phyloP scores from a whole-genome alignment of 305 asterid species.

The Solanum hybrid region DNA sequence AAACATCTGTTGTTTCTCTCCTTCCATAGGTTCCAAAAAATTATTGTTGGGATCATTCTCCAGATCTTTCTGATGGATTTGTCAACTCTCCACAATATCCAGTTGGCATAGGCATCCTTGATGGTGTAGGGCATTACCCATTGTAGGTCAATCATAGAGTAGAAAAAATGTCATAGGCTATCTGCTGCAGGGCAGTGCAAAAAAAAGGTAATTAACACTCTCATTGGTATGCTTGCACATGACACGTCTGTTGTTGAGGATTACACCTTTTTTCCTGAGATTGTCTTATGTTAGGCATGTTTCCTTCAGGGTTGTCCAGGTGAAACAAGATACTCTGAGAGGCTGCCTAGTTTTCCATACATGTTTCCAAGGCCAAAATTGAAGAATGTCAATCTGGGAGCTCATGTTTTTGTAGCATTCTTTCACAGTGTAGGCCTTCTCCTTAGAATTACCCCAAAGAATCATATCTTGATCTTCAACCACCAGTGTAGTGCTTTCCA shows the following conservation, averaged over 20 bases:
- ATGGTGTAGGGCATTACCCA: no score
- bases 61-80: no score
- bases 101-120: no score
- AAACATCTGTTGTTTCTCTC: no score
- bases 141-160: background rate
- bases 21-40: no score
- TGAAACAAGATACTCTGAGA: background rate
- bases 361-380: background rate
- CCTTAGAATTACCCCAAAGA: background rate
- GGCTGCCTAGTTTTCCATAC: background rate
- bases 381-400: background rate
- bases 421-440: background rate
- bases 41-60: no score
- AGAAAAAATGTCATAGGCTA: background rate
- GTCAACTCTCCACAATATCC: no score
- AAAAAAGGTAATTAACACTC: background rate
- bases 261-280: background rate
- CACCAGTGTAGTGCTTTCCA: background rate
- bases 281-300: background rate
- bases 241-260: background rate
- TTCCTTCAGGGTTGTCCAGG: background rate
- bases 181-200: background rate
- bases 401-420: background rate
- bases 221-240: background rate
- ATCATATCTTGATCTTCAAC: background rate